phyloP scores from a whole-genome alignment of 805 yeast species.

The Blastobotrys muscicola region DNA sequence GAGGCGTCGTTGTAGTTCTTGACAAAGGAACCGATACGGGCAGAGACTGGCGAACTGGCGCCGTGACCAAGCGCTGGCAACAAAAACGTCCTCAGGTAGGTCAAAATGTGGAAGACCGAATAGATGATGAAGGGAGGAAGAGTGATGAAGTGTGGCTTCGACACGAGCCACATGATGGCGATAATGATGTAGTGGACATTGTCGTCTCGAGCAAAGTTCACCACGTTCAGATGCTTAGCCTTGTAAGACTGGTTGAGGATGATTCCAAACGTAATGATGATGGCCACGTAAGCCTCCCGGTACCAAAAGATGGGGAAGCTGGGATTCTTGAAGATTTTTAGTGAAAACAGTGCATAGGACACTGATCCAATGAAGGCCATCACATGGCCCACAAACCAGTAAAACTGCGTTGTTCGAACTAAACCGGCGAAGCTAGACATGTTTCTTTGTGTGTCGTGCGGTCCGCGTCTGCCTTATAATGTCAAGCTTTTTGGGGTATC shows the following conservation, averaged over 20 bases:
- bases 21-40: slow-evolving; percentile 36
- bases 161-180: slow-evolving; percentile 46
- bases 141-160: slow-evolving; percentile 53
- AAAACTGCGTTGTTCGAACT: slow-evolving; percentile 46
- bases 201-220: slow-evolving; percentile 44
- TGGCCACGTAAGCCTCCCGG: slow-evolving; percentile 51
- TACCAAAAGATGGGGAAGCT: slow-evolving; percentile 41
- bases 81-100: slow-evolving; percentile 54
- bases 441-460: too few relatives aligned
- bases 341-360: slow-evolving; percentile 31
- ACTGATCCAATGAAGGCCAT: slow-evolving; percentile 35
- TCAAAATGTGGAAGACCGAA: slow-evolving; percentile 73
- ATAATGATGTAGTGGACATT: slow-evolving; percentile 62
- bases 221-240: slow-evolving; percentile 17
- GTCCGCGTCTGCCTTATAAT: too few relatives aligned
- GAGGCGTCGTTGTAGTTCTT: slow-evolving; percentile 48
- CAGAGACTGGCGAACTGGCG: slow-evolving; percentile 21
- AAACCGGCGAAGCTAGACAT: too few relatives aligned
- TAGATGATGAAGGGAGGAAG: slow-evolving; percentile 66
- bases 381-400: slow-evolving; percentile 62
- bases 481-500: too few relatives aligned
- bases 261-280: slow-evolving; percentile 64
- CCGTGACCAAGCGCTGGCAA: slow-evolving; percentile 49
- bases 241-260: slow-evolving; percentile 53
- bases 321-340: slow-evolving; percentile 17